Percentiles rank a stretch among this genome's conserved stretches.
phyloP scores from a whole-genome alignment of 1,139 yeast species.

The Entelexis paramagnoliae region DNA sequence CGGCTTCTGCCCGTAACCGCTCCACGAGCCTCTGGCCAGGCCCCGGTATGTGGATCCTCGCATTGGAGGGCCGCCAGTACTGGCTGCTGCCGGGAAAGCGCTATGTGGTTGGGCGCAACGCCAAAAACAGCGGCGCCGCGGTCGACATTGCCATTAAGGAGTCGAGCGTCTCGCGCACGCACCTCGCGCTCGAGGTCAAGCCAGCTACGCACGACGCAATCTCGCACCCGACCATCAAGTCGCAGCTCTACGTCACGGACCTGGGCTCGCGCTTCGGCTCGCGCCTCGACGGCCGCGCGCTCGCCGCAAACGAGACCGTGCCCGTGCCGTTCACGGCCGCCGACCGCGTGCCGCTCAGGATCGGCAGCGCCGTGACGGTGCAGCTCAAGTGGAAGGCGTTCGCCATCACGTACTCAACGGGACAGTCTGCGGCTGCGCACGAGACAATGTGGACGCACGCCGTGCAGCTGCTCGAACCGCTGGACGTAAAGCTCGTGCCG shows the following conservation, averaged over 20 bases:
- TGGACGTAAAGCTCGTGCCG: slow-evolving; percentile 26
- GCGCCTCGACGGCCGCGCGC: slow-evolving; percentile 14
- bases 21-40: too few species aligned
- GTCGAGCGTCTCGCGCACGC: slow-evolving; percentile 27
- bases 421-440: slow-evolving; percentile 16
- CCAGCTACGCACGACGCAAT: slow-evolving; percentile 15
- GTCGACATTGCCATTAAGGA: slow-evolving; percentile 22
- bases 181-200: slow-evolving; percentile 22
- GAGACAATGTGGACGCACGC: slow-evolving; percentile 17
- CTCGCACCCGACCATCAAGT: slow-evolving; percentile 21
- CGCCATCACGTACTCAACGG: slow-evolving; percentile 20
- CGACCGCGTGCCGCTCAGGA: not conserved
- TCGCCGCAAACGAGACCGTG: not conserved
- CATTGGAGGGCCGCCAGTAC: slow-evolving; percentile 11
- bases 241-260: slow-evolving; percentile 24
- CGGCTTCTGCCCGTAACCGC: too few species aligned
- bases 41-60: slow-evolving; percentile 23
- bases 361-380: slow-evolving; percentile 14
- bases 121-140: slow-evolving; percentile 1
- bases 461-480: slow-evolving; percentile 8
- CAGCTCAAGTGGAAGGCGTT: slow-evolving; percentile 18
- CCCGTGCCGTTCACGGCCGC: not conserved
- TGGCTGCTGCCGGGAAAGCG: slow-evolving; percentile 24
- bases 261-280: slow-evolving; percentile 28
- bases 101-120: slow-evolving; percentile 23